Conservation (phyloP, 73 alveolate genomes). For the Paramecium sonneborni region DNA sequence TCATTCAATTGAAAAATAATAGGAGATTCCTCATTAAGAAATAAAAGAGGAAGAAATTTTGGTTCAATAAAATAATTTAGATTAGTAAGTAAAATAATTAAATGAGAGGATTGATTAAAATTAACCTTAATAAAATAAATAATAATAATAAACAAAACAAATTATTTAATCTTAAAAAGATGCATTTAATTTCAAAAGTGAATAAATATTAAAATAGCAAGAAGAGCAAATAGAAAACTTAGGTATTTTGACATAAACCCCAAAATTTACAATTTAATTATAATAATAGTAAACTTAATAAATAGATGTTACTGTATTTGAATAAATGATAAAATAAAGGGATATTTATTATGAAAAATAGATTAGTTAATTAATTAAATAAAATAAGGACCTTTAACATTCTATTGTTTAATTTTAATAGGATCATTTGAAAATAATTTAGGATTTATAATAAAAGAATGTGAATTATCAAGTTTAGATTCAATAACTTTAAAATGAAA, state of each 20-base stretch:
- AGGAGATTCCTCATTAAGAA: not conserved
- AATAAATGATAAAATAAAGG: slow-evolving; percentile 7
- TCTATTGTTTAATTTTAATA: not conserved
- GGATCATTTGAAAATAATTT: not conserved
- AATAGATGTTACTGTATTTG: not conserved
- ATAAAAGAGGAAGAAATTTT: not conserved
- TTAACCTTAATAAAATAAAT: not conserved
- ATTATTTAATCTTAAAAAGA: not conserved
- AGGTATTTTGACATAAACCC: not conserved
- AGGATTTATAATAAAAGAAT: not conserved
- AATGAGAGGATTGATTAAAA: not conserved
- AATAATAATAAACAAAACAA: not conserved
- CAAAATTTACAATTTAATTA: not conserved
- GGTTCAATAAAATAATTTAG: not conserved
- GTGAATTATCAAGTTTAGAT: not conserved
- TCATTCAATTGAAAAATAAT: not conserved
- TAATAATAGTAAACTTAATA: not conserved
- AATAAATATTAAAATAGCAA: not conserved
- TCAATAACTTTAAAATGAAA: slow-evolving; percentile 10
- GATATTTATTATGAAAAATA: slow-evolving; percentile 15
- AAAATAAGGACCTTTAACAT: not conserved
- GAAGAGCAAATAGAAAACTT: not conserved
- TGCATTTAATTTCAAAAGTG: not conserved
- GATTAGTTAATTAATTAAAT: not conserved
- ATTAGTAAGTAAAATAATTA: not conserved